Percentiles rank a stretch among this genome's conserved stretches.
These are phyloP conservation scores for Pelargonium fulgidum DNA, from an alignment of 441 rosid genomes.

Conservation along the genomic window DNA sequence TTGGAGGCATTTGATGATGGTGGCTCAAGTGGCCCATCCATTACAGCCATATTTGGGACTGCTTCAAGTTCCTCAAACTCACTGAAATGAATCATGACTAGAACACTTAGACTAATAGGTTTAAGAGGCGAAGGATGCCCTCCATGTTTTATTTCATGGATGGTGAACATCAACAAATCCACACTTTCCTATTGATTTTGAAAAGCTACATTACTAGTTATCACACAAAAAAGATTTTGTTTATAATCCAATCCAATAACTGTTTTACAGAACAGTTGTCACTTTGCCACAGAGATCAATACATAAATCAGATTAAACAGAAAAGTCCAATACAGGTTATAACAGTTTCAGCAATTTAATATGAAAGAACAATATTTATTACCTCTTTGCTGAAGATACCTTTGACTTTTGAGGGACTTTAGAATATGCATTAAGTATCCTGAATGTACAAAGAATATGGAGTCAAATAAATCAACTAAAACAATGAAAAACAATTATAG, in stretches of 20 bases:
- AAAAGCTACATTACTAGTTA: neutral
- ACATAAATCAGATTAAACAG: neutral
- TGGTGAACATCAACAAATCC: no score
- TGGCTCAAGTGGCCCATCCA: conserved; percentile 61
- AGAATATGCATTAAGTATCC: conserved; percentile 59
- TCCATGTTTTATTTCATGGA: no score
- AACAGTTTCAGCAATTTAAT: neutral
- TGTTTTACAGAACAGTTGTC: neutral
- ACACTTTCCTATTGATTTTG: no score
- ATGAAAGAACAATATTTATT: conserved; percentile 6
- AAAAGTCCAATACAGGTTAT: neutral
- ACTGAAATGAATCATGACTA: conserved; percentile 23
- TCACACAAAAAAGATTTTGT: neutral
- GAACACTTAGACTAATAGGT: neutral
- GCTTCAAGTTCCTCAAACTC: conserved; percentile 72
- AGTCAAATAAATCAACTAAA: neutral
- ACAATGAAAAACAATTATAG: neutral
- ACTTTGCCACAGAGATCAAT: neutral
- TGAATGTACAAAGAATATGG: conserved; percentile 17
- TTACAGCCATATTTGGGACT: conserved; percentile 44
- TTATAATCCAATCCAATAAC: neutral
- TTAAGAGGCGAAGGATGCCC: neutral
- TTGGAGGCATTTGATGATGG: conserved; percentile 35
- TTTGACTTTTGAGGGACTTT: conserved; percentile 58
- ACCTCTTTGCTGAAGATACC: conserved; percentile 49